These are phyloP conservation scores for Trichoderma atrobrunneum DNA, from an alignment of 2,329 filamentous ascomycete species.

Conservation along the genomic window DNA sequence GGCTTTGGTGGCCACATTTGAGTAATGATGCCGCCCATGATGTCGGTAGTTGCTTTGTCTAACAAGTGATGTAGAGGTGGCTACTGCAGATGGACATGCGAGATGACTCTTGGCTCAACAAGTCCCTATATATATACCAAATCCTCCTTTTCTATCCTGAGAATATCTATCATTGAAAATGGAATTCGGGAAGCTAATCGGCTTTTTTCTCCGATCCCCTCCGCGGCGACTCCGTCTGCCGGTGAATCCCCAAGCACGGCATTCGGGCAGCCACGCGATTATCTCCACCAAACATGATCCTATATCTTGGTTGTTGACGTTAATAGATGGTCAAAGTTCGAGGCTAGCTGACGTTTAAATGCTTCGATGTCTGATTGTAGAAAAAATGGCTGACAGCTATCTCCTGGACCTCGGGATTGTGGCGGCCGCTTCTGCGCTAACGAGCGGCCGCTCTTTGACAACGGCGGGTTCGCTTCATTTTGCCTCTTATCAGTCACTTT, in stretches of 20 bases:
- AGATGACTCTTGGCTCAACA: background rate
- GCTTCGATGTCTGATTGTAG: background rate
- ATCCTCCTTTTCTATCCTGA: background rate
- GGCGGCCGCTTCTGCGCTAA: background rate
- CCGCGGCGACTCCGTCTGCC: background rate
- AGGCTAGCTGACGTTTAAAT: background rate
- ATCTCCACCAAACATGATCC: background rate
- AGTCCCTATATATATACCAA: background rate
- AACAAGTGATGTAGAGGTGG: background rate
- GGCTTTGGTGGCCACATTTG: slow-evolving; percentile 17
- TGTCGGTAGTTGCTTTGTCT: too few relatives aligned
- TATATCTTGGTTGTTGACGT: background rate
- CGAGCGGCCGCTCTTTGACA: background rate
- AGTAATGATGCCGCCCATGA: background rate
- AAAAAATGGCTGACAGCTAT: slow-evolving; percentile 1
- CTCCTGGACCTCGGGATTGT: background rate
- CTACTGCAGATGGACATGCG: background rate
- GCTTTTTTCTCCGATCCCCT: background rate
- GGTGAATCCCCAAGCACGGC: background rate
- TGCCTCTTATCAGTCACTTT: background rate
- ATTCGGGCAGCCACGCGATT: background rate
- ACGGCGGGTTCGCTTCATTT: background rate
- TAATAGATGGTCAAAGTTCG: background rate
- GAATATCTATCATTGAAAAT: background rate
- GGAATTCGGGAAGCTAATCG: background rate